Evolutionary conservation across 345 rosid genomes (phyloP).

Genomic region (Tarenaya hassleriana): DNA sequence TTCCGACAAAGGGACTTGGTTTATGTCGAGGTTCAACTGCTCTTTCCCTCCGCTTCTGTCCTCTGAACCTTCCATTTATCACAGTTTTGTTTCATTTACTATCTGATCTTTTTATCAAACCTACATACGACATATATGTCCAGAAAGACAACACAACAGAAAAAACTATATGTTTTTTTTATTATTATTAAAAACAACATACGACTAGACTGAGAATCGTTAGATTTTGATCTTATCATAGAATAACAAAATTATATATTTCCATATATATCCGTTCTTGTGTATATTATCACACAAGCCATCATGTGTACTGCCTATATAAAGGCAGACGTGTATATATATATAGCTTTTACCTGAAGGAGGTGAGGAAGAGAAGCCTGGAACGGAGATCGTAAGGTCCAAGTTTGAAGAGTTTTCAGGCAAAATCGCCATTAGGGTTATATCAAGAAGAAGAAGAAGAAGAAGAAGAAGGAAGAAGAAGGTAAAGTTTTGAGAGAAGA

Average conservation of each 20-base stretch:
- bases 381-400: constrained; percentile 78
- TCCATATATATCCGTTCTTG: no score
- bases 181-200: no score
- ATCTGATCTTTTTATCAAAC: no score
- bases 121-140: no score
- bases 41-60: constrained; percentile 37
- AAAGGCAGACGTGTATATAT: not conserved
- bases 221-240: no score
- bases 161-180: no score
- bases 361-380: constrained; percentile 66
- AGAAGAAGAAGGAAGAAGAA: constrained; percentile 8
- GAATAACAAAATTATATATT: no score
- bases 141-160: no score
- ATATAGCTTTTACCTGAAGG: constrained; percentile 41
- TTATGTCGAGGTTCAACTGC: constrained; percentile 30
- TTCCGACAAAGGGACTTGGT: constrained; percentile 28
- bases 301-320: not conserved
- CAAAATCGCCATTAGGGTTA: constrained; percentile 46
- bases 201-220: no score
- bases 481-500: constrained; percentile 33
- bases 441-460: no score
- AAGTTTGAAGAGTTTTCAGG: constrained; percentile 55
- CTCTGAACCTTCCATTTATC: constrained; percentile 42
- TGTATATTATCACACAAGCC: no score
- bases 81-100: not conserved